Percentiles rank a stretch among this genome's conserved stretches.
These are phyloP conservation scores for Candida sphagnicola DNA, from an alignment of 805 yeast species.

Conservation along the genomic window DNA sequence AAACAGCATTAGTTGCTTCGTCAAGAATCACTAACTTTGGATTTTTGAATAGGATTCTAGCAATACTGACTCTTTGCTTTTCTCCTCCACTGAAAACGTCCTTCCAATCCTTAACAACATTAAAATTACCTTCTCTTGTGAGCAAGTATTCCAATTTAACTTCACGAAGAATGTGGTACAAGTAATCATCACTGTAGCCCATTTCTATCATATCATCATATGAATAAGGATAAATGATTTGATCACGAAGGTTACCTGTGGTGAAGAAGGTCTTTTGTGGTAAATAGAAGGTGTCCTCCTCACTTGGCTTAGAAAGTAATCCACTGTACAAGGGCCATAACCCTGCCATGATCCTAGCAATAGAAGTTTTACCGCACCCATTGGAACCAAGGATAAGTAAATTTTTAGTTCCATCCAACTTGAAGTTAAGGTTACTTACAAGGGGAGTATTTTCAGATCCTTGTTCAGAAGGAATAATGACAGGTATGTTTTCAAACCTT, in stretches of 20 bases:
- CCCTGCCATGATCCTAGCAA: slow-evolving; percentile 79
- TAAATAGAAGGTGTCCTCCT: slow-evolving; percentile 66
- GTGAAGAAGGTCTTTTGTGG: slow-evolving; percentile 87
- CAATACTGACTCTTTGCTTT: slow-evolving; percentile 85
- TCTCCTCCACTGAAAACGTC: slow-evolving; percentile 97
- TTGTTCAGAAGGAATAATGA: slow-evolving; percentile 66
- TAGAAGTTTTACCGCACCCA: slow-evolving; percentile 87
- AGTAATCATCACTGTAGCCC: slow-evolving; percentile 67
- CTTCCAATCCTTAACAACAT: slow-evolving; percentile 69
- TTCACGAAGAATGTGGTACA: slow-evolving; percentile 62
- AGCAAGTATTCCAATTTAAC: slow-evolving; percentile 80
- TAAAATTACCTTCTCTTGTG: slow-evolving; percentile 57
- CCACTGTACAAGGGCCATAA: slow-evolving; percentile 91
- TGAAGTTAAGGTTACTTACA: slow-evolving; percentile 57
- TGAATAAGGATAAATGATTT: slow-evolving; percentile 81
- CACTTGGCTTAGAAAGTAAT: slow-evolving; percentile 70
- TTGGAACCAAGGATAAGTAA: slow-evolving; percentile 80
- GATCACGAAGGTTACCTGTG: slow-evolving; percentile 84
- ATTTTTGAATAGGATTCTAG: slow-evolving; percentile 74
- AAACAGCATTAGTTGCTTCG: slow-evolving; percentile 92
- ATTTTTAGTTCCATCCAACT: slow-evolving; percentile 58
- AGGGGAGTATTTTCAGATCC: slow-evolving; percentile 63
- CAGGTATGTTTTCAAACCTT: slow-evolving; percentile 76
- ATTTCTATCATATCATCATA: slow-evolving; percentile 70
- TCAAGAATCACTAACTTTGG: slow-evolving; percentile 83